A percentile compares a stretch with the other conserved stretches of the same genome.
Evolutionary conservation across 306 rosid species (phyloP).

Genomic region (Fagus crenata): DNA sequence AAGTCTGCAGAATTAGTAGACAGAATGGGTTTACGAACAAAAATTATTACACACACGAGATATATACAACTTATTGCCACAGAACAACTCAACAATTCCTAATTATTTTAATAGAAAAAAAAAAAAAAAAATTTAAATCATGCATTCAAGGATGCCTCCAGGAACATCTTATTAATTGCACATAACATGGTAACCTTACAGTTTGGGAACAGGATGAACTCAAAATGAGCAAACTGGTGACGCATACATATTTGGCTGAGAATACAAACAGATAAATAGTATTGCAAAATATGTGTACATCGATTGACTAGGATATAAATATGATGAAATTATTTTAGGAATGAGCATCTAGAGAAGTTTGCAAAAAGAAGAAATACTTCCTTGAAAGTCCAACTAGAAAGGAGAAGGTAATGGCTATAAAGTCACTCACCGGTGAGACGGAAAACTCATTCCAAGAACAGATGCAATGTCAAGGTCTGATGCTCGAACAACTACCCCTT

Average conservation of each 20-base stretch:
- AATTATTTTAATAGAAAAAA: background rate
- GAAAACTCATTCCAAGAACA: conserved; percentile 99
- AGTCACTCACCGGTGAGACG: conserved; percentile 60
- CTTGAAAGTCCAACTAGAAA: background rate
- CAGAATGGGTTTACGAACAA: background rate
- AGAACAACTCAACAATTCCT: background rate
- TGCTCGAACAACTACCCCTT: conserved; percentile 75
- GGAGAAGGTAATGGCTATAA: background rate
- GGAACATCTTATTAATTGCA: background rate
- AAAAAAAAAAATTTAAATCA: background rate
- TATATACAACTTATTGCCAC: background rate
- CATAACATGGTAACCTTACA: background rate
- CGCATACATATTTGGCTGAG: background rate
- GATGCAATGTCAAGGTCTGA: conserved; percentile 90
- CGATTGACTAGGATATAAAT: background rate
- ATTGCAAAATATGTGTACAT: background rate
- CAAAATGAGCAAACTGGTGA: background rate
- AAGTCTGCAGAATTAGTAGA: background rate
- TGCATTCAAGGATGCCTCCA: background rate
- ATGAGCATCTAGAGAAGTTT: background rate
- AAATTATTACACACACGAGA: background rate
- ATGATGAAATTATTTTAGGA: background rate
- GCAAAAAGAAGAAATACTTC: background rate
- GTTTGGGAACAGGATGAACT: background rate
- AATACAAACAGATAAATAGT: background rate